phyloP scores from a whole-genome alignment of 1,284 basidiomycete species.

The Heterobasidion irregulare region DNA sequence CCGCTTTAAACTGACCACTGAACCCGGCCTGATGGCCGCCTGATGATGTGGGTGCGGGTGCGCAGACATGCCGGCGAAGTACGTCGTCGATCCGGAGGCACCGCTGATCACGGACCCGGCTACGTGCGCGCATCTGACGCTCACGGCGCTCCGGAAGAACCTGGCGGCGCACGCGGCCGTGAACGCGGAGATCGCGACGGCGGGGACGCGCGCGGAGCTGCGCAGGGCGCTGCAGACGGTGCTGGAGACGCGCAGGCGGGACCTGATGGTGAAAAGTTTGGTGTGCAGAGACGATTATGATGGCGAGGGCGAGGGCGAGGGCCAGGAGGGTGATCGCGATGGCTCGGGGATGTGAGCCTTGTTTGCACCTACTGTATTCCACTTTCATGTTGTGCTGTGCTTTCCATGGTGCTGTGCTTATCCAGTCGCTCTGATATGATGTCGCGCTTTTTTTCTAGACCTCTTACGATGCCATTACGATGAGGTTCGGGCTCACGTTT shows the following conservation, averaged over 20 bases:
- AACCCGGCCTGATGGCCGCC: not conserved
- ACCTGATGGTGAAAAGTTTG: not conserved
- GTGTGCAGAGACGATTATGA: not conserved
- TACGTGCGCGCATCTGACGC: constrained; percentile 31
- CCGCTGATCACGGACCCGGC: constrained; percentile 40
- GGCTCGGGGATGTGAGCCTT: no score
- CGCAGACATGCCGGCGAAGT: constrained; percentile 35
- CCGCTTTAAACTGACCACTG: not conserved
- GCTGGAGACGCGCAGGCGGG: not conserved
- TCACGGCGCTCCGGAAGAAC: constrained; percentile 42
- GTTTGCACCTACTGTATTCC: no score
- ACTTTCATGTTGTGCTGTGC: no score
- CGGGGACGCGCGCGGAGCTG: not conserved
- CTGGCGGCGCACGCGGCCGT: constrained; percentile 37
- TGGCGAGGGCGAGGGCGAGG: not conserved
- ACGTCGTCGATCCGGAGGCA: constrained; percentile 35
- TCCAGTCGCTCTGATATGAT: no score
- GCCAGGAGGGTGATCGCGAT: not conserved
- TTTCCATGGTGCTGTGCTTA: no score
- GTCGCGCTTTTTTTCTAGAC: no score
- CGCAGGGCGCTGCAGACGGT: not conserved
- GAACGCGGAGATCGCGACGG: not conserved
- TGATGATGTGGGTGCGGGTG: not conserved
- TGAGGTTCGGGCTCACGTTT: no score
- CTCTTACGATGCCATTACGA: no score